phyloP scores from a whole-genome alignment of 331 rosid species.

The Cydonia oblonga region DNA sequence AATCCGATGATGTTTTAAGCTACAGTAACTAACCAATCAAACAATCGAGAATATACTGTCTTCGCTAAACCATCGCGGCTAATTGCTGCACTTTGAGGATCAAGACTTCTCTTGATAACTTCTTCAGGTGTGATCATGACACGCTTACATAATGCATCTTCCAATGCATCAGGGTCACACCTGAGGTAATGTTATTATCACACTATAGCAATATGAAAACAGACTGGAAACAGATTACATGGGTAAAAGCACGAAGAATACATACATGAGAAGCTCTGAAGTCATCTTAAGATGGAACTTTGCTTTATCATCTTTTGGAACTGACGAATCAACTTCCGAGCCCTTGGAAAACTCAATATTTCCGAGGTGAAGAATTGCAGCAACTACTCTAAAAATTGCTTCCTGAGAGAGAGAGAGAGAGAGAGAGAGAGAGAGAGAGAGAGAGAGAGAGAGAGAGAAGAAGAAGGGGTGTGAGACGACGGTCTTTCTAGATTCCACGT shows the following conservation, averaged over 20 bases:
- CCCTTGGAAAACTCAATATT: constrained; percentile 81
- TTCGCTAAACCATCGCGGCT: constrained; percentile 95
- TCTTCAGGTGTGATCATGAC: constrained; percentile 99
- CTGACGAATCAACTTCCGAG: constrained; percentile 74
- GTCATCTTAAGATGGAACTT: constrained; percentile 77
- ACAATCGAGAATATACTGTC: constrained; percentile 84
- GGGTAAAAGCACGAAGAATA: constrained; percentile 6
- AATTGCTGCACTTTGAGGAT: constrained; percentile 85
- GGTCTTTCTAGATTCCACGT: constrained; percentile 8
- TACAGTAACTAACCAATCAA: constrained; percentile 92
- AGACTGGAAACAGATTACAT: neutral
- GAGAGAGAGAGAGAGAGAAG: constrained; percentile 11
- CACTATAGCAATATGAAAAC: constrained; percentile 10
- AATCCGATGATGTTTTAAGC: neutral
- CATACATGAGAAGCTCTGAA: constrained; percentile 93
- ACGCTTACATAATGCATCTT: constrained; percentile 97
- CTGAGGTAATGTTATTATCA: constrained; percentile 32
- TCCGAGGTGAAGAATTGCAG: constrained; percentile 89
- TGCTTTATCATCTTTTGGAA: constrained; percentile 83
- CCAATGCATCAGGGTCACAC: constrained; percentile 63
- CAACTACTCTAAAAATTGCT: constrained; percentile 94
- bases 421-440: constrained; percentile 9
- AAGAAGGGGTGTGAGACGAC: constrained; percentile 15
- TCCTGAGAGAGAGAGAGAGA: constrained; percentile 42
- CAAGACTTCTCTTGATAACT: constrained; percentile 89